Base-by-base conservation (phyloP, 495 filamentous ascomycete genomes). In the Hyphodiscus hymeniophilus region DNA sequence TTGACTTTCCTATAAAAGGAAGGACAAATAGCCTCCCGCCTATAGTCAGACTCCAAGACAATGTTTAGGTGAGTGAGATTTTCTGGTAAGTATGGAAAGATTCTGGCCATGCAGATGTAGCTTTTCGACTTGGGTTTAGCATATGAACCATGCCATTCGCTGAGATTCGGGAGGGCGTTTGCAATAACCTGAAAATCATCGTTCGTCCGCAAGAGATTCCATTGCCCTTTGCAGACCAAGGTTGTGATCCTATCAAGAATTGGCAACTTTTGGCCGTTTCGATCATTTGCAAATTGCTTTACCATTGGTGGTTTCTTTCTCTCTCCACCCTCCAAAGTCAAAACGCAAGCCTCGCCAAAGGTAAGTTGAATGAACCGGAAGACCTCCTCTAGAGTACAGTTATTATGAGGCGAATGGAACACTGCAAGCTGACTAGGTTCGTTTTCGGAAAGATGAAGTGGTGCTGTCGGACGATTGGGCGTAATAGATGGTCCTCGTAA, bases 281-380 rank as follows among this genome's bases (percentile, higher is more conserved):
- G 42, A 53, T 62, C 41, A 1, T 15, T 43, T 20, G 61, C 60
- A 58, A 77, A 81, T 50, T 84, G 79, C 38, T 66, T 66, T 21
- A 85, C 75, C 58, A 76, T 73, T 1, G 80, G 80, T 11, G 83
- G 76, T 54, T 81, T 82, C 59, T 81, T 83, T 52, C 80, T 74
- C 50, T 87, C 79, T n/a, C 82, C 84, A 2, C 80, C 82, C 63
- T 87, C 82, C 21, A 87, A 65, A n/a, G 82, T 87, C 51, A 87
- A 62, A 15, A 84, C 72, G 44, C 72, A 73, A 1, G 74, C 78
- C 42, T 77, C 71, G 0, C 75, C 69, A 32, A 87, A 82, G 7
- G 71, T 66, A 22, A 60, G 61, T 39, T 71, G 63, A 30, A 84
- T 67, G 45, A 79, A 80, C 26, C 64, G 57, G 34, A 87, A 85